Percentiles rank a stretch among this genome's conserved stretches.
Evolutionary conservation across 495 filamentous ascomycete species (phyloP).

Genomic region (Tuber microsphaerosporum): DNA sequence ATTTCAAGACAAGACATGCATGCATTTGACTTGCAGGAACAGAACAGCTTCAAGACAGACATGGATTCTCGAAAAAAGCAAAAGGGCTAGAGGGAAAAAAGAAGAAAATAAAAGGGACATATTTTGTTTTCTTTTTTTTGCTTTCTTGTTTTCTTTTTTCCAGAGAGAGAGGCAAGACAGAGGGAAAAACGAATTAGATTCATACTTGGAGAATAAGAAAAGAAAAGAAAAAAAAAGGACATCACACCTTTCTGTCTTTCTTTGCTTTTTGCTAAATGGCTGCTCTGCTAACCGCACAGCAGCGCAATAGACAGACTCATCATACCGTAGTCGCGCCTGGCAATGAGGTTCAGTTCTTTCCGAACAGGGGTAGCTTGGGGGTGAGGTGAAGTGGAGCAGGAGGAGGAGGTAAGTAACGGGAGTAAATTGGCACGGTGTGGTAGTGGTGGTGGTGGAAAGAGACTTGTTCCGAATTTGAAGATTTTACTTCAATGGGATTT

Average conservation of each 20-base stretch:
- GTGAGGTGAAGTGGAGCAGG: conserved; percentile 10
- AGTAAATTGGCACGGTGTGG: conserved; percentile 11
- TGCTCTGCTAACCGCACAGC: background rate
- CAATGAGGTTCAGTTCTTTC: background rate
- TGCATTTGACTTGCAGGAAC: conserved; percentile 2
- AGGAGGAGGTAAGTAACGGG: conserved; percentile 9
- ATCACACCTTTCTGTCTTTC: background rate
- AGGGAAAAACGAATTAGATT: background rate
- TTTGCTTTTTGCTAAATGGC: background rate
- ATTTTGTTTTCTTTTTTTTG: background rate
- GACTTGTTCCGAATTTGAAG: conserved; percentile 16
- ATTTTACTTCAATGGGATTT: conserved; percentile 14
- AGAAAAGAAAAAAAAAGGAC: background rate
- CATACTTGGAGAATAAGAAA: background rate
- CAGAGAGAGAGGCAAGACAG: background rate
- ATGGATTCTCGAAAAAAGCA: background rate
- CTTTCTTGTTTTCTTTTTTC: background rate
- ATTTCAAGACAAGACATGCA: conserved; percentile 3
- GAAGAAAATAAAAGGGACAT: background rate
- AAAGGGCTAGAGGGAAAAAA: background rate
- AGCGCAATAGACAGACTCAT: background rate
- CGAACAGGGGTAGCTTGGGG: conserved; percentile 17
- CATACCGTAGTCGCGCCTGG: too few species aligned
- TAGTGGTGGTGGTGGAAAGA: conserved; percentile 31
- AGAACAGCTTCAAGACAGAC: background rate